A percentile compares a stretch with the other conserved stretches of the same genome.
These are phyloP conservation scores for Acanthamoeba royreba DNA, from an alignment of 208 protist species.

Conservation along the genomic window DNA sequence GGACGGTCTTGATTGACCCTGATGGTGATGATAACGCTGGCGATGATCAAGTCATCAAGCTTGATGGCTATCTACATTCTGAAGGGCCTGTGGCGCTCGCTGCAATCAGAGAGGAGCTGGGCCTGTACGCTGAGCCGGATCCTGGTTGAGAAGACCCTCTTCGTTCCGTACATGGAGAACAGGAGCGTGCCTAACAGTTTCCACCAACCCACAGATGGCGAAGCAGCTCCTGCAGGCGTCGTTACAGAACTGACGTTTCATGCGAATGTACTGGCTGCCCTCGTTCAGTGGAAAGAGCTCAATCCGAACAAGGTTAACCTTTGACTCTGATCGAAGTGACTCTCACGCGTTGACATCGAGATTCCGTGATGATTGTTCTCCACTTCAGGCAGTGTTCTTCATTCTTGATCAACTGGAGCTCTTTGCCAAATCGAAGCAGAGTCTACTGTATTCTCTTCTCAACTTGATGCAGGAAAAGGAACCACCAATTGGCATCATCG, in stretches of 20 bases:
- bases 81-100: neutral
- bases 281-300: neutral
- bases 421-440: neutral
- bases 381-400: neutral
- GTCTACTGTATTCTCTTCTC: neutral
- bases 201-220: neutral
- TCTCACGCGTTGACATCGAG: neutral
- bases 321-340: neutral
- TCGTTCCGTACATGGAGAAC: neutral
- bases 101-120: neutral
- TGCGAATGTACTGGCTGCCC: neutral
- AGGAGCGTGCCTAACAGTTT: neutral
- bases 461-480: neutral
- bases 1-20: neutral
- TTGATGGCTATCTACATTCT: neutral
- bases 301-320: neutral
- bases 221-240: neutral
- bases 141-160: too few relatives aligned
- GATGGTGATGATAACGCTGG: neutral
- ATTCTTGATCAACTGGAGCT: neutral
- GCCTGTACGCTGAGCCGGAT: neutral
- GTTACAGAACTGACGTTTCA: neutral
- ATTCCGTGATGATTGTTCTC: neutral
- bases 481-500: neutral
- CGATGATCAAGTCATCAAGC: neutral